Base-by-base conservation (phyloP, 1,284 basidiomycete genomes). In the Pseudozyma sp. region DNA sequence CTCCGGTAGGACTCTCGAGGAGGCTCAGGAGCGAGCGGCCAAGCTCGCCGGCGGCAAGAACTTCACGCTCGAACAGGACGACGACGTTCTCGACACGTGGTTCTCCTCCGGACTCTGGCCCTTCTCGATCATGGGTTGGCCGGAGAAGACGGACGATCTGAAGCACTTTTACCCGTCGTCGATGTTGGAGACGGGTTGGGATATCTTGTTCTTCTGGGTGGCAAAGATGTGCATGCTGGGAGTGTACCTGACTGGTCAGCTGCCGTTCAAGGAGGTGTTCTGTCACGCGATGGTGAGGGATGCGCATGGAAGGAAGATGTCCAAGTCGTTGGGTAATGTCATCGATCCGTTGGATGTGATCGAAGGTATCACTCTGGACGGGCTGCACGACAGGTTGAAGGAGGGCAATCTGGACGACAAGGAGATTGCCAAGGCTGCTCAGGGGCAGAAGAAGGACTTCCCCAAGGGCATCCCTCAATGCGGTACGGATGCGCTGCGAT, bases 261-360 rank as follows among this genome's bases (percentile, higher is more conserved):
- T 99, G 87, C 97, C 96, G 0, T 99, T 99, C 89, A 89, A 90
- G 65, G 95, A 99, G 86, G 96, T 99, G n/a, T 91, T 93, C 85
- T 98, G 95, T 86, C 97, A 99, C 84, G 96, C 96, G 30, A 97
- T 99, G 94, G 92, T 99, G 80, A 93, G 96, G 58, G 97, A 99
- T 84, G 96, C 96, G 0, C 95, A 97, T 81, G 97, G 97, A 16
- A 90, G 96, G 69, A 99, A 99, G 87, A 99, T 99, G 97, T 94
- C 92, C 85, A 99, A 99, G 87, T 94, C 93, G 48, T 89, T 98
- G 30, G 97, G 97, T 8, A 99, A 99, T 83, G 97, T 99, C 75
- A 94, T 99, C 66, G 96, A 99, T 85, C 97, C 97, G 2, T 87
- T 97, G 58, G 97, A 98, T 81, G 93, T 99, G 55, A 97, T 99